Evolutionary conservation across 768 basidiomycete species (phyloP), one percentile per base, ranked within the genome.

Genomic region (Lactifluus subvellereus): DNA sequence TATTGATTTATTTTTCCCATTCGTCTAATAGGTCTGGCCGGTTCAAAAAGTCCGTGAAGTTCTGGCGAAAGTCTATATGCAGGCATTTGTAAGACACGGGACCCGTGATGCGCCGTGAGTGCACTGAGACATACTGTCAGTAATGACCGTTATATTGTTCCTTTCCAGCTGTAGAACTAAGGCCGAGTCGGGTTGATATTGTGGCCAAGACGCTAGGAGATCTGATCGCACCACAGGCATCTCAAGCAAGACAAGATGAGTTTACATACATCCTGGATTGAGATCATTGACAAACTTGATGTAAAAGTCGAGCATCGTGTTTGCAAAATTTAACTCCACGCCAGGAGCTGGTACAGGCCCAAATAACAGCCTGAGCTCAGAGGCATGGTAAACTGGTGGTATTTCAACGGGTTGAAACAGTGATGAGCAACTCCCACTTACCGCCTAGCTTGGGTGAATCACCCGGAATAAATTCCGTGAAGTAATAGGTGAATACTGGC

Each of bases 401-500:
- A 22, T 18, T 14, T 43, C 14, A 40, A 11, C 55, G 22, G 16
- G 37, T 62, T 16, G 33, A 27, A 4, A 11, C 8, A 37, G 37
- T 42, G 18, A 50, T 27, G 40, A 14, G 30, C 37, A 42, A 6
- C 30, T 37, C 38, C 53, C 6, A 69, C 76, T 61, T 47, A 82
- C 84, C 82, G 68, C 85, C 84, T 2, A 79, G 59, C 2, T 72
- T 67, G 4, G 77, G 74, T 57, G 79, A 70, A 57, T 82, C 77
- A 9, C 83, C 84, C 0, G 83, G 83, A 56, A 86, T 79, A 40
- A 83, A 81, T 69, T 85, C 82, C 18, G 71, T 74, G 67, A 85
- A 85, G 65, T 78, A 77, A 57, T 86, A 85, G 0, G 72, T 80
- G 70, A 79, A 86, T 67, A 80, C 77, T 0, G 79, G 77, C 65